A percentile compares a stretch with the other conserved stretches of the same genome.
phyloP scores from a whole-genome alignment of 2,329 filamentous ascomycete species.

The Emergomyces africanus region DNA sequence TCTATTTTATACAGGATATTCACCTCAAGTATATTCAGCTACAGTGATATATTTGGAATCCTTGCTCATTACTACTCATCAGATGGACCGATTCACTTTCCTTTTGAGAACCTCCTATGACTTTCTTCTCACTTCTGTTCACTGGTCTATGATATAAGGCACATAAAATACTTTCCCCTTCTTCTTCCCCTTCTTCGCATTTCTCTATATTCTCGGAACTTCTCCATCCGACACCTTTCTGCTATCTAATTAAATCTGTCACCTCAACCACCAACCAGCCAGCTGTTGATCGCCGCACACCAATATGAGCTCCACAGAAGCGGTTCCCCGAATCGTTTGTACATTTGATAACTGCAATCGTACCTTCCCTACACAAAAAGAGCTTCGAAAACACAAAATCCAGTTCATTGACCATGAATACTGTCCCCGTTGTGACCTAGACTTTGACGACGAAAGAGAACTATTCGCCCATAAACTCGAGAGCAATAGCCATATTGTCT shows the following conservation, averaged over 20 bases:
- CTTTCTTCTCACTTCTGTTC: neutral
- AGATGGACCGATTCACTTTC: neutral
- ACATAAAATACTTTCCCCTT: neutral
- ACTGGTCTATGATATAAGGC: neutral
- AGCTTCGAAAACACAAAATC: constrained; percentile 41
- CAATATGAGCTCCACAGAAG: neutral
- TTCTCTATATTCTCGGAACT: neutral
- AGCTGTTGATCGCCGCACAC: neutral
- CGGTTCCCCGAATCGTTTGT: constrained; percentile 27
- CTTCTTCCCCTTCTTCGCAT: neutral
- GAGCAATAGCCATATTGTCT: constrained; percentile 38
- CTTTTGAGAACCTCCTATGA: neutral
- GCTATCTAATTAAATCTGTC: no score
- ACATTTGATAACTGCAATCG: constrained; percentile 34
- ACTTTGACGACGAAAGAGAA: constrained; percentile 34
- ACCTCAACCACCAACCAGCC: neutral
- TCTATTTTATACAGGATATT: neutral
- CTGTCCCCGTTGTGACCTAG: constrained; percentile 30
- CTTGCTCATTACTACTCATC: neutral
- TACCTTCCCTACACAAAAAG: constrained; percentile 32
- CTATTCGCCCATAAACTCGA: constrained; percentile 38
- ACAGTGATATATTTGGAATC: neutral
- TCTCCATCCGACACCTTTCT: neutral
- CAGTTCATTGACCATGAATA: constrained; percentile 27
- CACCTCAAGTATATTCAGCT: neutral